phyloP scores from a whole-genome alignment of 2,329 filamentous ascomycete species.

The Colletotrichum spinosum region DNA sequence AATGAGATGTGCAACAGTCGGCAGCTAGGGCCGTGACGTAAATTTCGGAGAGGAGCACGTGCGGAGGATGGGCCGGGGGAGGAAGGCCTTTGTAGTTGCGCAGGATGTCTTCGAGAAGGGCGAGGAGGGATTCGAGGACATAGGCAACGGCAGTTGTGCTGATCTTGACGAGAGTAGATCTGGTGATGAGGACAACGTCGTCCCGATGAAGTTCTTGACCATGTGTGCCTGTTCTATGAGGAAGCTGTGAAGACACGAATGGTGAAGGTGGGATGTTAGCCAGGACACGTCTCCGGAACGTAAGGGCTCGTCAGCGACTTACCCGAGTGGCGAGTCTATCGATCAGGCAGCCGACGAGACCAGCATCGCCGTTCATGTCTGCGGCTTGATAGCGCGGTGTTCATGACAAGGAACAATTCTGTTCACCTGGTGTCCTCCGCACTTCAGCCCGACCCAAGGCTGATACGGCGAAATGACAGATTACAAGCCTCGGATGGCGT shows the following conservation, averaged over 20 bases:
- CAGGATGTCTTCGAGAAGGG: conserved; percentile 68
- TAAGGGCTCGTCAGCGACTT: conserved; percentile 41
- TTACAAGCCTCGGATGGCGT: too few species aligned
- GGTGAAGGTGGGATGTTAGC: background rate
- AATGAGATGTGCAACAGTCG: conserved; percentile 73
- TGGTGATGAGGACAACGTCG: conserved; percentile 70
- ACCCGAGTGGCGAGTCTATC: conserved; percentile 73
- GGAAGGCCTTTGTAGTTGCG: conserved; percentile 64
- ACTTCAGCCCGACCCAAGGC: conserved; percentile 8
- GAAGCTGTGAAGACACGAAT: conserved; percentile 58
- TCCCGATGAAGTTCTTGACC: conserved; percentile 69
- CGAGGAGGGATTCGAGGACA: conserved; percentile 68
- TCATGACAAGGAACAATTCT: conserved; percentile 26
- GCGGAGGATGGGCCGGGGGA: conserved; percentile 60
- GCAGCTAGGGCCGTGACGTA: conserved; percentile 73
- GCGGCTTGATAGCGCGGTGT: conserved; percentile 18
- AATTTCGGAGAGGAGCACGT: conserved; percentile 72
- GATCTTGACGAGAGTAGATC: conserved; percentile 70
- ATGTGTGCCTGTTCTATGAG: conserved; percentile 70
- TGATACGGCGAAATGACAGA: background rate
- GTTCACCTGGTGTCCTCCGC: background rate
- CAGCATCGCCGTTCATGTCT: conserved; percentile 68
- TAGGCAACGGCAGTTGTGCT: conserved; percentile 64
- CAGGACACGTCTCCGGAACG: background rate
- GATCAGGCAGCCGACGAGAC: conserved; percentile 71